Conservation (phyloP, 441 rosid genomes). For the Brassica balearica region DNA sequence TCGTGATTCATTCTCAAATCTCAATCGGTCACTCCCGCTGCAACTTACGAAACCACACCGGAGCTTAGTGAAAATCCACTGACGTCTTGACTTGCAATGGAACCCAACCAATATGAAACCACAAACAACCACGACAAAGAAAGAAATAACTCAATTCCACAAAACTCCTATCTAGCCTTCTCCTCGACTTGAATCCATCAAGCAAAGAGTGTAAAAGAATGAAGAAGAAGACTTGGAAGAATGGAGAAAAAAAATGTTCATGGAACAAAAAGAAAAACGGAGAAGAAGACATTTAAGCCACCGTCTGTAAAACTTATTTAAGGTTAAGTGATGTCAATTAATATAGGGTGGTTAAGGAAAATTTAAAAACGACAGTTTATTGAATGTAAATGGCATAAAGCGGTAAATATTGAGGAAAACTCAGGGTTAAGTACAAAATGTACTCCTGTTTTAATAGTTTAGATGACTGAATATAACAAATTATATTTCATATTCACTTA, state of each 20-base stretch:
- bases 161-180: background rate
- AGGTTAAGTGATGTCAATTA: too few relatives aligned
- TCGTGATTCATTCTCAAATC: background rate
- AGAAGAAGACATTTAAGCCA: background rate
- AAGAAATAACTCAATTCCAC: background rate
- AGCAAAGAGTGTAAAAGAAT: background rate
- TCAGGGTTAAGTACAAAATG: too few relatives aligned
- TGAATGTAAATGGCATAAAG: too few relatives aligned
- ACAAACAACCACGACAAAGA: background rate
- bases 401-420: too few relatives aligned
- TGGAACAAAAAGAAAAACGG: background rate
- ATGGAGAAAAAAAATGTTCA: background rate
- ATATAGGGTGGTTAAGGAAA: too few relatives aligned
- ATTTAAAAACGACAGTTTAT: too few relatives aligned
- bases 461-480: too few relatives aligned
- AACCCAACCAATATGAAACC: background rate
- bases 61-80: background rate
- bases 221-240: background rate
- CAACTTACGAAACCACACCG: background rate
- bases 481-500: too few relatives aligned
- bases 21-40: background rate
- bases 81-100: background rate
- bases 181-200: background rate
- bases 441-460: too few relatives aligned
- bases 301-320: background rate